Evolutionary conservation across 805 yeast species (phyloP), one percentile per base, ranked within the genome.

Genomic region (Barnettozyma siamensis): DNA sequence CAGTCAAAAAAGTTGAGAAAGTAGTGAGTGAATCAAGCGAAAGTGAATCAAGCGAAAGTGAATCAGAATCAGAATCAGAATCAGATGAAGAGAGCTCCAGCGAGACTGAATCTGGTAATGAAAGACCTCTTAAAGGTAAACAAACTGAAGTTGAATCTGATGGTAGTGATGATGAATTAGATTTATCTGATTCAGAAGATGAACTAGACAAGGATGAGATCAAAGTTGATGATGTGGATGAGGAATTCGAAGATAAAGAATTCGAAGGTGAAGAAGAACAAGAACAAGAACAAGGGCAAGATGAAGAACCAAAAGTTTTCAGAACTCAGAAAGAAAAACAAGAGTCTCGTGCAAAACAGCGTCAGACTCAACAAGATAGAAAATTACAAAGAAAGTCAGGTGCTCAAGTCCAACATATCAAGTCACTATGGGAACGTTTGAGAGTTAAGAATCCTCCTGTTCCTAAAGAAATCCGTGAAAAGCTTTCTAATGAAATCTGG

Each of bases 311-410:
- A 19, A 59, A 48, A 28, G 21, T 40, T 7, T 64, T 54, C 7
- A 64, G 57, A 23, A 57, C 51, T 3, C 54, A 54, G 10, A 64
- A 63, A 21, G 54, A 60, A 26, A 72, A 69, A 45, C 72, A 72
- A 42, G 88, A 81, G 58, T 78, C 76, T 51, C 94, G 87, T 58
- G 80, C 80, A 23, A 96, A 87, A 59, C 96, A 91, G 65, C 81
- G 81, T 61, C 79, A 79, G 54, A 58, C 81, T 30, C 70, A 83
- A 30, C 76, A 78, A 43, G 96, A 89, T 59, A 79, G 99, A 65
- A 91, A 89, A 63, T 67, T 87, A 49, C 78, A 80, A 59, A 80
- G 96, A 68, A 86, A 83, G 59, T 75, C 93, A n/a, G 98, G 97
- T 54, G 66, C 67, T 29, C 86, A 83, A 63, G 88, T 91, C 38